Conservation (phyloP, 1,284 basidiomycete species). For the Meripilus lineatus region DNA sequence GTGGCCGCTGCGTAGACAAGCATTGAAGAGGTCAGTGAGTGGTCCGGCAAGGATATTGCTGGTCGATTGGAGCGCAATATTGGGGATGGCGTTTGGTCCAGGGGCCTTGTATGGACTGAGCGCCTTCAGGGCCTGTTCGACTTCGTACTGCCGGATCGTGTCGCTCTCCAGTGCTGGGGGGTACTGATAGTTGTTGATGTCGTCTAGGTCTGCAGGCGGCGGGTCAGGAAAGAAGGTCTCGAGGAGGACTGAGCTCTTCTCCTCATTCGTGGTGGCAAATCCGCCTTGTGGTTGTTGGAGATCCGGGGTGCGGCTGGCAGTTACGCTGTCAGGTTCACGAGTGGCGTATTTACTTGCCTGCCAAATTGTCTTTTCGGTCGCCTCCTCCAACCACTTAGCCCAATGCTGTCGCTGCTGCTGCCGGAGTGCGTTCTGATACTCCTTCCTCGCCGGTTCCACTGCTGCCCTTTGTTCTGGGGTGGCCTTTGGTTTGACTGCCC, state of each 20-base stretch:
- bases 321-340: slow-evolving; percentile 24
- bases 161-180: too few relatives aligned
- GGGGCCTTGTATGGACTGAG: slow-evolving; percentile 31
- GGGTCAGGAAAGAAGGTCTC: slow-evolving; percentile 29
- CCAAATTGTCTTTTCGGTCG: slow-evolving; percentile 26
- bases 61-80: slow-evolving; percentile 27
- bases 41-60: slow-evolving; percentile 20
- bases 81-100: slow-evolving; percentile 31
- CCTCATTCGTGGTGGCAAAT: slow-evolving; percentile 18
- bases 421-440: too few relatives aligned
- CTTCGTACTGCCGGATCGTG: slow-evolving; percentile 2
- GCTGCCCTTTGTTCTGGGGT: slow-evolving; percentile 21
- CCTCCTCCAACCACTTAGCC: slow-evolving; percentile 29
- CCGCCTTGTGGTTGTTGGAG: slow-evolving; percentile 13
- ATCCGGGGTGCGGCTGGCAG: slow-evolving; percentile 26
- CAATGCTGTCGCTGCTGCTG: slow-evolving; percentile 29
- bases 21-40: slow-evolving; percentile 26
- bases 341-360: slow-evolving; percentile 27
- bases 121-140: neutral
- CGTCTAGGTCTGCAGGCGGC: slow-evolving; percentile 8
- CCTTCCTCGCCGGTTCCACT: slow-evolving; percentile 15
- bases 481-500: slow-evolving; percentile 11
- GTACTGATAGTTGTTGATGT: slow-evolving; percentile 14
- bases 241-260: slow-evolving; percentile 24
- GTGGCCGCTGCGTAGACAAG: slow-evolving; percentile 19